Percentiles rank a stretch among this genome's conserved stretches.
phyloP scores from a whole-genome alignment of 768 basidiomycete species.

The Amylocystis lapponica region DNA sequence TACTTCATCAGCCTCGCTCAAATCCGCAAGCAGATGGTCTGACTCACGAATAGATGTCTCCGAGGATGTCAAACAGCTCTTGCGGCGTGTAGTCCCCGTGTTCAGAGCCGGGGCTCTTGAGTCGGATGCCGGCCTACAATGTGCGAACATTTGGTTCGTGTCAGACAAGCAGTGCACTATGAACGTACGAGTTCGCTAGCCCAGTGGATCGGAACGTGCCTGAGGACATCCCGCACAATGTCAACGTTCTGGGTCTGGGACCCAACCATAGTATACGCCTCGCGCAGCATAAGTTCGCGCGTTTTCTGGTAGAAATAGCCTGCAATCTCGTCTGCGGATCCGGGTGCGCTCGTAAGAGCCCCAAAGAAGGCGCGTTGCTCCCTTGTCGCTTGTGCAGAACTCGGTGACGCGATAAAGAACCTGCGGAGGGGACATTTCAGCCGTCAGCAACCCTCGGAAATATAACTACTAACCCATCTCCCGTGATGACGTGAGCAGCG shows the following conservation, averaged over 20 bases:
- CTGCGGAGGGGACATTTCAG: constrained; percentile 28
- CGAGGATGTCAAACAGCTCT: constrained; percentile 58
- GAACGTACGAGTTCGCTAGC: constrained; percentile 58
- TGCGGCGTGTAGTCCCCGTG: constrained; percentile 57
- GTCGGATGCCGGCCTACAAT: constrained; percentile 60
- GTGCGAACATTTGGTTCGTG: not conserved
- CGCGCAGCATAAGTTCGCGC: constrained; percentile 43
- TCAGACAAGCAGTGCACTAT: constrained; percentile 1
- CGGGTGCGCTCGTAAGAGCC: constrained; percentile 42
- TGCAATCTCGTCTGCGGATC: constrained; percentile 44
- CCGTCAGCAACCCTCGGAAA: not conserved
- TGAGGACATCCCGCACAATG: constrained; percentile 64
- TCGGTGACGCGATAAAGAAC: constrained; percentile 57
- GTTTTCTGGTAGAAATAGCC: constrained; percentile 65
- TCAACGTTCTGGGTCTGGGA: constrained; percentile 51
- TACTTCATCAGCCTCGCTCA: not conserved
- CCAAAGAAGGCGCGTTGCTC: constrained; percentile 43
- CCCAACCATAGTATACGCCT: constrained; percentile 56
- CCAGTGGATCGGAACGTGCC: constrained; percentile 63
- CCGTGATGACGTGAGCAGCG: constrained; percentile 48
- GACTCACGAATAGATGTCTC: constrained; percentile 66
- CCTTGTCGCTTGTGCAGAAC: constrained; percentile 31
- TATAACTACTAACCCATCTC: constrained; percentile 48
- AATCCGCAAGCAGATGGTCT: not conserved
- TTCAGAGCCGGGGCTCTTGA: constrained; percentile 50